Percentiles rank a stretch among this genome's conserved stretches.
These are phyloP conservation scores for Cymodocea nodosa DNA, from an alignment of 116 monocot species.

Conservation along the genomic window DNA sequence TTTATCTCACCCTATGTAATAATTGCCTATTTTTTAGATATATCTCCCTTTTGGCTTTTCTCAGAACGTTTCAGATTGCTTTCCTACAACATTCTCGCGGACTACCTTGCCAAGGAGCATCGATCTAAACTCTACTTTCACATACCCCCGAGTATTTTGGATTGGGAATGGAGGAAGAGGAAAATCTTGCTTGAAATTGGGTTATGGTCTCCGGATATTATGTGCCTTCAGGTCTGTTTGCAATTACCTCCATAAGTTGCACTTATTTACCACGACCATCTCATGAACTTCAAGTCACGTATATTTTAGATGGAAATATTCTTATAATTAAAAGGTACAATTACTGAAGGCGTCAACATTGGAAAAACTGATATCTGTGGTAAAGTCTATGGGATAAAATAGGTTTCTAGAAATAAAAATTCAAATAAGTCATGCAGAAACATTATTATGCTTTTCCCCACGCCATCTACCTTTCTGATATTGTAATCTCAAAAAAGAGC, in stretches of 20 bases:
- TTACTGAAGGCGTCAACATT: too few species aligned
- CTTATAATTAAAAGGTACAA: too few species aligned
- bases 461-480: too few species aligned
- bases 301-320: too few species aligned
- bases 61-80: conserved; percentile 72
- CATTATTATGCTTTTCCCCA: not conserved
- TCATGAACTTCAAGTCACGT: not conserved
- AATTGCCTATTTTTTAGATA: not conserved
- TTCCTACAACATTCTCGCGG: conserved; percentile 95
- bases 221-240: conserved; percentile 84
- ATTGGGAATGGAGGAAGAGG: conserved; percentile 90
- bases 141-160: conserved; percentile 51
- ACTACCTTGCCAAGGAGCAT: conserved; percentile 80
- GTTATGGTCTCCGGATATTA: conserved; percentile 82
- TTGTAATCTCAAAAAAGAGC: too few species aligned
- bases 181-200: conserved; percentile 74
- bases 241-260: not conserved
- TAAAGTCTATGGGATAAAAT: too few species aligned
- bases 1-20: not conserved
- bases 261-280: not conserved
- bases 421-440: not conserved
- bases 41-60: not conserved
- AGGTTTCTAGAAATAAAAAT: too few species aligned
- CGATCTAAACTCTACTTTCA: conserved; percentile 62
- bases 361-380: too few species aligned